Conservation (phyloP, 208 protist genomes). For the Trypanosomatidae sp. region DNA sequence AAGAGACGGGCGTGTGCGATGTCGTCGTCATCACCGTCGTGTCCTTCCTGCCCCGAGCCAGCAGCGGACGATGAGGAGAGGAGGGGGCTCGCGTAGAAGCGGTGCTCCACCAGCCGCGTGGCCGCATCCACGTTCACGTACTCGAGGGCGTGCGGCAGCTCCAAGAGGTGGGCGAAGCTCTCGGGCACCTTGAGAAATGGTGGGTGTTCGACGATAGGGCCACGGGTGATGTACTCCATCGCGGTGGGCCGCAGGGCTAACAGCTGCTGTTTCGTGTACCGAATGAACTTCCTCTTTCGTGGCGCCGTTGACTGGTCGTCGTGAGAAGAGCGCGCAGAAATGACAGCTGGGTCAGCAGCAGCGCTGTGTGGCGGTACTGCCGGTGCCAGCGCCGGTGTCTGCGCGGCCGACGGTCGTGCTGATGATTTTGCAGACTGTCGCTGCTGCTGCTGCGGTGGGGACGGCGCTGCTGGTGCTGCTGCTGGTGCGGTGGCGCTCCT, state of each 20-base stretch:
- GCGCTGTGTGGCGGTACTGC: too few relatives aligned
- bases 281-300: too few relatives aligned
- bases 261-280: constrained; percentile 46
- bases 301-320: background rate
- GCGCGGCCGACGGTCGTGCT: too few relatives aligned
- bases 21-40: background rate
- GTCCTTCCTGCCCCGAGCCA: background rate
- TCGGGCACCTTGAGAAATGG: constrained; percentile 49
- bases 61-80: background rate
- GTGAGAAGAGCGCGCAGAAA: too few relatives aligned
- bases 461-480: too few relatives aligned
- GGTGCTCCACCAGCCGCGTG: constrained; percentile 29
- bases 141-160: constrained; percentile 43
- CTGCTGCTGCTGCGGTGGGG: too few relatives aligned
- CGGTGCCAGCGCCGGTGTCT: too few relatives aligned
- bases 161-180: constrained; percentile 36
- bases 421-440: too few relatives aligned
- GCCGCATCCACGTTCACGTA: constrained; percentile 54
- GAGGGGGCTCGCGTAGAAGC: background rate
- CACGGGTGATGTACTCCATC: constrained; percentile 26
- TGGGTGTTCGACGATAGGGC: constrained; percentile 38
- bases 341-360: too few relatives aligned
- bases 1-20: constrained; percentile 19
- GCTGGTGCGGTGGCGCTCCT: too few relatives aligned
- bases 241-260: constrained; percentile 26